Percentiles rank a stretch among this genome's conserved stretches.
These are phyloP conservation scores for Pigoraptor vietnamica DNA, from an alignment of 78 protist species.

Conservation along the genomic window DNA sequence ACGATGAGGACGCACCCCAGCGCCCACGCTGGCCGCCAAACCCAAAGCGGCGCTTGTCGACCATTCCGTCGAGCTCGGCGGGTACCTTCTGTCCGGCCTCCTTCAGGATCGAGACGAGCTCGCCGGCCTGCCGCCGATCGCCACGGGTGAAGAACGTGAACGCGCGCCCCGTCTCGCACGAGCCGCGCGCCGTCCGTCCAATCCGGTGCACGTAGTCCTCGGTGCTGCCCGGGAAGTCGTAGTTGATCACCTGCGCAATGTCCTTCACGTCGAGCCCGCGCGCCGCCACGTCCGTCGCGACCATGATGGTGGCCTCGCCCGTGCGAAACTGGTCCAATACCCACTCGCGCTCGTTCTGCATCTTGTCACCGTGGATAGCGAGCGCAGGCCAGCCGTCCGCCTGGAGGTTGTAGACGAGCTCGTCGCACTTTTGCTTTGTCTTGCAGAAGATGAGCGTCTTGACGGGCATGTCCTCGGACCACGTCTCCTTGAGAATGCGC, in stretches of 20 bases:
- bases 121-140: conserved; percentile 4
- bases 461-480: conserved; percentile 15
- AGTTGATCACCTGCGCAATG: conserved; percentile 77
- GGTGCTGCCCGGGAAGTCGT: conserved; percentile 70
- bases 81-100: conserved; percentile 46
- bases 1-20: not conserved
- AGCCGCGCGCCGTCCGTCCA: conserved; percentile 91
- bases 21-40: not conserved
- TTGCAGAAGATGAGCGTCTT: conserved; percentile 72
- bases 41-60: not conserved
- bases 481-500: conserved; percentile 24
- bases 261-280: conserved; percentile 81
- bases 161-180: conserved; percentile 56
- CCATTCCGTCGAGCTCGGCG: conserved; percentile 5
- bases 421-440: conserved; percentile 64
- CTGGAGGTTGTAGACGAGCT: conserved; percentile 37
- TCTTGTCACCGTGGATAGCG: conserved; percentile 95
- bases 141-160: conserved; percentile 64
- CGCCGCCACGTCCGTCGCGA: conserved; percentile 90
- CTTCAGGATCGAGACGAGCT: conserved; percentile 16
- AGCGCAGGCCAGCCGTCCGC: conserved; percentile 39
- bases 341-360: conserved; percentile 73
- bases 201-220: conserved; percentile 91
- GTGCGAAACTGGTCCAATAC: conserved; percentile 44
- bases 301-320: conserved; percentile 45